Percentiles rank a stretch among this genome's conserved stretches.
These are phyloP conservation scores for Chrysoporthe austroafricana DNA, from an alignment of 2,329 filamentous ascomycete genomes.

Conservation along the genomic window DNA sequence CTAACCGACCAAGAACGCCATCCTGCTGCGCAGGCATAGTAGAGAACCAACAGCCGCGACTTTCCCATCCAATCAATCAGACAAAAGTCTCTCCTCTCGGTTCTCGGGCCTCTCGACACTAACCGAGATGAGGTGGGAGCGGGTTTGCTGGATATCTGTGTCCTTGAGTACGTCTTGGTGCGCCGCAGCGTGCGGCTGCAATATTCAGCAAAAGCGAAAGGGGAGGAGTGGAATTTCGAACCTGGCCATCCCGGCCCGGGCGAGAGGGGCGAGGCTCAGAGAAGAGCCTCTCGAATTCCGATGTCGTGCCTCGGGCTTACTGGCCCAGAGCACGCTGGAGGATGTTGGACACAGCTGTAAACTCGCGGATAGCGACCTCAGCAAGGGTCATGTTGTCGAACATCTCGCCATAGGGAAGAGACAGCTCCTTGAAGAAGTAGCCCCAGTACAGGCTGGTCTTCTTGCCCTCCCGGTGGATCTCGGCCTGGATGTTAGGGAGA, in stretches of 20 bases:
- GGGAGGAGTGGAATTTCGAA: not conserved
- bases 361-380: slow-evolving; percentile 50
- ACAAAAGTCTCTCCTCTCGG: not conserved
- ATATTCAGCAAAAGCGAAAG: not conserved
- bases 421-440: slow-evolving; percentile 54
- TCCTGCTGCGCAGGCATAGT: not conserved
- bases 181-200: not conserved
- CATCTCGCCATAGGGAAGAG: slow-evolving; percentile 40
- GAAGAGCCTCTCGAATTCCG: not conserved
- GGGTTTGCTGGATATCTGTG: not conserved
- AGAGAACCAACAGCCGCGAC: not conserved
- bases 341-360: slow-evolving; percentile 53
- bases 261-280: not conserved
- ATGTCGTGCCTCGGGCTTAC: not conserved
- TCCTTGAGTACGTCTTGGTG: not conserved
- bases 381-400: slow-evolving; percentile 56
- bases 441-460: slow-evolving; percentile 54
- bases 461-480: slow-evolving; percentile 39
- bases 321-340: slow-evolving; percentile 44
- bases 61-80: not conserved
- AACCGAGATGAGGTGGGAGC: not conserved
- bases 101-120: not conserved
- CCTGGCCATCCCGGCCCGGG: not conserved
- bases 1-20: slow-evolving; percentile 17
- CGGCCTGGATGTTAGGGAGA: slow-evolving; percentile 46